phyloP scores from a whole-genome alignment of 2,329 filamentous ascomycete genomes.

The Aspergillus sp. region DNA sequence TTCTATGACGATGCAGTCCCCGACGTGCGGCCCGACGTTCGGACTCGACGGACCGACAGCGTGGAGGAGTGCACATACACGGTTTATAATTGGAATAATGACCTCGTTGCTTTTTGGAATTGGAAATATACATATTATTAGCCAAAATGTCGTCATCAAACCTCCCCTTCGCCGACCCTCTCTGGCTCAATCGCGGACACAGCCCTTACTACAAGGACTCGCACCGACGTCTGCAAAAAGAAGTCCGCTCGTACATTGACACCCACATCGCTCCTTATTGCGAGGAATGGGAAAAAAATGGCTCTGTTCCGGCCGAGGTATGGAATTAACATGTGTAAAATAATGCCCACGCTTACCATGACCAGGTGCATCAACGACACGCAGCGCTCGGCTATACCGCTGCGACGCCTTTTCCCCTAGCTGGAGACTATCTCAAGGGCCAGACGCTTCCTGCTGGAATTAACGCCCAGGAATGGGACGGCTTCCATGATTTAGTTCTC shows the following conservation, averaged over 20 bases:
- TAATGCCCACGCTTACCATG: not conserved
- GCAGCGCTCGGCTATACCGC: constrained; percentile 24
- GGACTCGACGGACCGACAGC: not conserved
- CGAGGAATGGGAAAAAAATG: constrained; percentile 28
- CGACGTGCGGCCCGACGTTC: not conserved
- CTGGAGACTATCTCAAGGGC: constrained; percentile 16
- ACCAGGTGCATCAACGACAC: constrained; percentile 19
- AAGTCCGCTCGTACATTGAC: constrained; percentile 27
- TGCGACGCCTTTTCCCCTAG: constrained; percentile 19
- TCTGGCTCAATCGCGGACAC: constrained; percentile 22
- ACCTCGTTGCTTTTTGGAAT: not conserved
- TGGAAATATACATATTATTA: not conserved
- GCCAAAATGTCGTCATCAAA: not conserved
- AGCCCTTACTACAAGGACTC: constrained; percentile 26
- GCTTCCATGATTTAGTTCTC: constrained; percentile 39
- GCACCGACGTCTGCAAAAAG: constrained; percentile 23
- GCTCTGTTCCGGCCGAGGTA: constrained; percentile 26
- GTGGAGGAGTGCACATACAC: not conserved
- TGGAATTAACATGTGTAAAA: not conserved
- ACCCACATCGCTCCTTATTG: constrained; percentile 24
- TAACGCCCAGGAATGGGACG: constrained; percentile 33
- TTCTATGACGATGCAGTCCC: too few species aligned
- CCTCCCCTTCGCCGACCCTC: constrained; percentile 25
- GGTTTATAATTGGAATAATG: not conserved
- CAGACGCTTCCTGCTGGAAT: constrained; percentile 30